Percentiles rank a stretch among this genome's conserved stretches.
Conservation (phyloP, 2,329 filamentous ascomycete species). For the Colletotrichum sp. region DNA sequence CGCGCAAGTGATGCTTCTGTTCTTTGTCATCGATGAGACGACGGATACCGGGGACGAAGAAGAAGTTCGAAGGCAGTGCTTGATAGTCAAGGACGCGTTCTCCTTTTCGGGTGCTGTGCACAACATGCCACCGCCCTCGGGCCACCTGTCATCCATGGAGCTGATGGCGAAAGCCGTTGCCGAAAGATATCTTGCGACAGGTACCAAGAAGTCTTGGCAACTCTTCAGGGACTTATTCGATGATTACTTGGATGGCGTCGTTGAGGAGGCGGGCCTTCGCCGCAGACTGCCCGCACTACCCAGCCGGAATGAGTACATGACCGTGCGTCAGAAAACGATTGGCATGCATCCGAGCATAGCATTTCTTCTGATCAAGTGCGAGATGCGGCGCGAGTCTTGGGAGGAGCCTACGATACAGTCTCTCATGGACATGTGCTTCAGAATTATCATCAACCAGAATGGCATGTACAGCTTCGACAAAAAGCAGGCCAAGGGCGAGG, state of each 20-base stretch:
- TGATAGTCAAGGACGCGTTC: neutral
- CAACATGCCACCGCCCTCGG: neutral
- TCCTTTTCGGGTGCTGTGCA: neutral
- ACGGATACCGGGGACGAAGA: neutral
- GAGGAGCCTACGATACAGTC: neutral
- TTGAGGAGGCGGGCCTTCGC: neutral
- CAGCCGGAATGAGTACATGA: neutral
- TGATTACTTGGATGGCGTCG: neutral
- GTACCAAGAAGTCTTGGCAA: neutral
- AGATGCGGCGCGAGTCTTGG: neutral
- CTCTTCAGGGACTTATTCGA: neutral
- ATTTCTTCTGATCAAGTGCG: neutral
- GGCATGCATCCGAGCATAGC: neutral
- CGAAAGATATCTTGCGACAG: rapidly evolving
- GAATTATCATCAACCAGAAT: neutral
- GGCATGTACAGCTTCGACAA: neutral
- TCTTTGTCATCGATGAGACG: neutral
- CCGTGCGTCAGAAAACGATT: neutral
- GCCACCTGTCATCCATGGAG: neutral
- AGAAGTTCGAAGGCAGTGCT: neutral
- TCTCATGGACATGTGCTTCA: neutral
- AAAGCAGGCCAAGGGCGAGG: neutral
- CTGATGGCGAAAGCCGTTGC: neutral
- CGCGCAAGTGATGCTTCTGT: neutral
- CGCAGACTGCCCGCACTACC: neutral